phyloP scores from a whole-genome alignment of 202 grass and related monocot species.

The Eragrostis tef region DNA sequence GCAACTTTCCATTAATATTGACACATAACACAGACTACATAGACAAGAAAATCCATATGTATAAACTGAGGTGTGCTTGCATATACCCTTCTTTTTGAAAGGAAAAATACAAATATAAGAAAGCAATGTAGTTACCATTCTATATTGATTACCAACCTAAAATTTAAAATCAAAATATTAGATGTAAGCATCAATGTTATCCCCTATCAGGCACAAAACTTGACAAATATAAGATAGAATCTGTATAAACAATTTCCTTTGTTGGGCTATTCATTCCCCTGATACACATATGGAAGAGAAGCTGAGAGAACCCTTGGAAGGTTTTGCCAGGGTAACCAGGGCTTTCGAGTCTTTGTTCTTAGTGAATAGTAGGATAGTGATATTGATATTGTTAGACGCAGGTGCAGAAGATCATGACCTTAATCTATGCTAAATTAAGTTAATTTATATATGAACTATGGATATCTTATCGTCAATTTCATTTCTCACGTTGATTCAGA shows the following conservation, averaged over 20 bases:
- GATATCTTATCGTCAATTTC: constrained; percentile 14
- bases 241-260: background rate
- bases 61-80: background rate
- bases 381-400: constrained; percentile 6
- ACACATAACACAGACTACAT: background rate
- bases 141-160: background rate
- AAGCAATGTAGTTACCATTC: background rate
- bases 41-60: background rate
- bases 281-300: background rate
- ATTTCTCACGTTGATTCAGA: background rate
- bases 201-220: background rate
- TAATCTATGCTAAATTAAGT: background rate
- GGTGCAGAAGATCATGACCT: background rate
- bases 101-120: background rate
- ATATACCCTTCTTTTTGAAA: background rate
- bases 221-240: background rate
- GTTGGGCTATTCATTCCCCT: background rate
- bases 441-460: background rate
- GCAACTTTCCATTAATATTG: constrained; percentile 1
- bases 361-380: background rate
- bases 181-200: background rate
- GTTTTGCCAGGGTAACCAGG: background rate
- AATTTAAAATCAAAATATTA: background rate
- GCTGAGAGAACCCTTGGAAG: background rate
- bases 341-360: background rate